Conservation (phyloP, 495 filamentous ascomycete species). For the Cercophora sp. region DNA sequence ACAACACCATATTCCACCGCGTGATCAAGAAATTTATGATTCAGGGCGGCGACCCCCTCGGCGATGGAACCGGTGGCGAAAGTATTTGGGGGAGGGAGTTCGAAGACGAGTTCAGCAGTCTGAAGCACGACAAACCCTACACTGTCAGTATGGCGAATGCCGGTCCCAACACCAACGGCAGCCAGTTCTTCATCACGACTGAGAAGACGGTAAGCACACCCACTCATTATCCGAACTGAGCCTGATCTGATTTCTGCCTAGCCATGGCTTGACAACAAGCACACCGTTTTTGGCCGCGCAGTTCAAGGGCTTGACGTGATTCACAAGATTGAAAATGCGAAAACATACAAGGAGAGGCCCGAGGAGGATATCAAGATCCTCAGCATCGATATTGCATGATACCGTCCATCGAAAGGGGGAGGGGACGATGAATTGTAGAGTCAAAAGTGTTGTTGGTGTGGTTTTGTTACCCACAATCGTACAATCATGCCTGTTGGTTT, state of each 20-base stretch:
- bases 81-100: slow-evolving; percentile 97
- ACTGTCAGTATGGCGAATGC: slow-evolving; percentile 97
- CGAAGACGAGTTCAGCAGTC: slow-evolving; percentile 85
- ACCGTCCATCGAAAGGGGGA: no score
- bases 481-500: no score
- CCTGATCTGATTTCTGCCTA: no score
- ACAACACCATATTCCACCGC: slow-evolving; percentile 94
- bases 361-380: slow-evolving; percentile 97
- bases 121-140: slow-evolving; percentile 94
- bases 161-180: slow-evolving; percentile 72
- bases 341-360: slow-evolving; percentile 92
- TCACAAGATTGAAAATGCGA: slow-evolving; percentile 90
- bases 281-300: slow-evolving; percentile 91
- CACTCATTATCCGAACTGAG: no score
- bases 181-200: slow-evolving; percentile 98
- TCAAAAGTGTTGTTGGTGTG: no score
- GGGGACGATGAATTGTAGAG: no score
- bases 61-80: slow-evolving; percentile 93
- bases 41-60: slow-evolving; percentile 84
- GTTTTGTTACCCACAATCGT: no score
- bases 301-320: slow-evolving; percentile 91
- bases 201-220: slow-evolving; percentile 70
- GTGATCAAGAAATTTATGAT: slow-evolving; percentile 99
- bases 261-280: slow-evolving; percentile 94
- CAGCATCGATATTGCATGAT: slow-evolving; percentile 64